A percentile compares a stretch with the other conserved stretches of the same genome.
These are phyloP conservation scores for Chondrus crispus DNA, from an alignment of 23 red algal genomes.

Conservation along the genomic window DNA sequence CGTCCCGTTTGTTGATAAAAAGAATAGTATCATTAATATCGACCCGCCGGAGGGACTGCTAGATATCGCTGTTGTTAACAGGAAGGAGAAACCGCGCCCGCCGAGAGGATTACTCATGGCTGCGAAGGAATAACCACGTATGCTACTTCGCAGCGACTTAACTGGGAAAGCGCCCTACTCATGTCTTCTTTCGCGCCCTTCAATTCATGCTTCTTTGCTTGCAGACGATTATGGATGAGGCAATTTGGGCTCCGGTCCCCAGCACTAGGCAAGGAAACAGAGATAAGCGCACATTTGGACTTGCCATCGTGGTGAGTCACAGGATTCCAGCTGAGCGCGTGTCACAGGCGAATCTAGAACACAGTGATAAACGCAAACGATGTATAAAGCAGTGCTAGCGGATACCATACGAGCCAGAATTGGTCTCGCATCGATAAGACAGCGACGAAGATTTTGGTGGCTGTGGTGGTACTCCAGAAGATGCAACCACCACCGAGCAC, in stretches of 20 bases:
- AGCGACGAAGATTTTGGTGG: conserved; percentile 93
- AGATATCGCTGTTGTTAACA: conserved; percentile 68
- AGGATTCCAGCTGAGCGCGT: not conserved
- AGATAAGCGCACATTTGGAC: too few relatives aligned
- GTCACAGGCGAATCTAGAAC: conserved; percentile 79
- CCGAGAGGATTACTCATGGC: conserved; percentile 48
- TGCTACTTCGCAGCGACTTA: not conserved
- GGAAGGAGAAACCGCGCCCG: conserved; percentile 4
- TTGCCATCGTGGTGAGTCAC: not conserved
- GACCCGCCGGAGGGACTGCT: conserved; percentile 84
- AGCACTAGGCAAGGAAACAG: too few relatives aligned
- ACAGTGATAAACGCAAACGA: conserved; percentile 98
- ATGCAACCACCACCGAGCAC: conserved; percentile 72
- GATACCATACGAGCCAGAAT: conserved; percentile 94
- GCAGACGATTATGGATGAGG: too few relatives aligned
- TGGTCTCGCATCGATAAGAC: conserved; percentile 82
- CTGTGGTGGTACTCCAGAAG: conserved; percentile 92
- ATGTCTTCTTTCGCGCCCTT: too few relatives aligned
- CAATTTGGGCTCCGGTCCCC: too few relatives aligned
- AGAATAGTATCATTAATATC: conserved; percentile 45
- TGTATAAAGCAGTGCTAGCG: conserved; percentile 89
- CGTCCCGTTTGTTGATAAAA: conserved; percentile 71
- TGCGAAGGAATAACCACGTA: not conserved
- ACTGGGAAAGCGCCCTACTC: not conserved
- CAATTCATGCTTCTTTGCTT: too few relatives aligned